Base-by-base conservation (phyloP, 345 rosid species). In the Xanthoceras sorbifolium region DNA sequence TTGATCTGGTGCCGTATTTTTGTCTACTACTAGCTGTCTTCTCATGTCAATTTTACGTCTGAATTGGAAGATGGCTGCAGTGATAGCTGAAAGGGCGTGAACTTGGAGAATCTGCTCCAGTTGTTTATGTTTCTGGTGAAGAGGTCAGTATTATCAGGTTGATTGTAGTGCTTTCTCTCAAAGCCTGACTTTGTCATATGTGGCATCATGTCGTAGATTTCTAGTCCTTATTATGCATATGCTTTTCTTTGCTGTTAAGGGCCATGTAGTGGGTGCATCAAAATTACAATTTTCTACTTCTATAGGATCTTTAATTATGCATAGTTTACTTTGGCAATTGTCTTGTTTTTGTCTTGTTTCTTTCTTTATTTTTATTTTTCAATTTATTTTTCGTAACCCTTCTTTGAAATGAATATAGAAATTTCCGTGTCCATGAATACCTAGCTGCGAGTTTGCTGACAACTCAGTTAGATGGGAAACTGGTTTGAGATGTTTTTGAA, bases 41-140 rank as follows among this genome's bases (percentile, higher is more conserved):
- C 64, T 87, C 62, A 80, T 75, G 36, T 67, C 78, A 65, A 59
- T 50, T 61, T 71, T 29, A 12, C 75, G 44, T 75, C 81, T 73
- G 22, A 68, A 79, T 78, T 85, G 81, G 78, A 86, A 94, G 98
- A 77, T 91, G 76, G 98, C 97, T 70, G 86, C 92, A 64, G 74
- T 89, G 66, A 87, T 94, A 79, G 88, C 94, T 28, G 91, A 89
- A n/a, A 38, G 93, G 92, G 50, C 75, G 17, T 71, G 89, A 86
- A 69, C 59, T 69, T 78, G 87, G 86, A 9, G 73, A 77, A 81
- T 84, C 89, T 22, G 85, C 93, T 84, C 87, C 92, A 15, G 98
- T 94, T 75, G 87, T 94, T 26, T 94, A 93, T 81, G 93, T 91
- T 29, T 94, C 98, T 71, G 97, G 98, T 48, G 98, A 94, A 90